Evolutionary conservation across 106 monocot genomes (phyloP), one percentile per base, ranked within the genome.

Genomic region (Dendrobium huoshanense): DNA sequence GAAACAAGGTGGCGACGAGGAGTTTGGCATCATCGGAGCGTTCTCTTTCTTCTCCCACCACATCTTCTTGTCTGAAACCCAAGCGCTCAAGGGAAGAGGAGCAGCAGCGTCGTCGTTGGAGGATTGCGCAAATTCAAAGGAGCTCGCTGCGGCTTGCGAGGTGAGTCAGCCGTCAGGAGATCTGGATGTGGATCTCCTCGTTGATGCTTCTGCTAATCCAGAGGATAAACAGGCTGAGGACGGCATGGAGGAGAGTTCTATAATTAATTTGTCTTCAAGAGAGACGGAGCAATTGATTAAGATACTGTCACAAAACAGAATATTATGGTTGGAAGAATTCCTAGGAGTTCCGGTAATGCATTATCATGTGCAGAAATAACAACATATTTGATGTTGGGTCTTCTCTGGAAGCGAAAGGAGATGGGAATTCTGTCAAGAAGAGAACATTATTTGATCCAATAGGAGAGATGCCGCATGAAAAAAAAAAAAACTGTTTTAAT

Each of bases 41-140:
- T 40, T 18, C 73, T 41, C 16, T 19, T 18, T 42, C 73, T 40
- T 41, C 73, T 73, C 18, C 41, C 4, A 7, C 73, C 29, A 70
- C 70, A 25, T 41, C 73, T 40, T 73, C 73, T 73, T 73, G 31
- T 40, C 42, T 42, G 27, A 40, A 73, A 31, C 3, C 73, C 18
- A 73, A 73, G 18, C 73, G 73, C 41, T 20, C 41, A 73, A 73
- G 43, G 73, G 73, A 18, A 33, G 70, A 70, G 73, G 73, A 16
- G 73, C 42, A 42, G 42, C 18, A 31, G 42, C 73, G 5, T 25
- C 4, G 18, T 40, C 9, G 17, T 18, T 19, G 40, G 42, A 73
- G 16, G 73, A 42, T 42, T 19, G 41, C 42, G 29, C 42, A 18
- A 73, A 73, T 42, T 2, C 31, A 11, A 70, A 73, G 73, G 73